Evolutionary conservation across 306 rosid genomes (phyloP), one percentile per base, ranked within the genome.

Genomic region (Malus orientalis): DNA sequence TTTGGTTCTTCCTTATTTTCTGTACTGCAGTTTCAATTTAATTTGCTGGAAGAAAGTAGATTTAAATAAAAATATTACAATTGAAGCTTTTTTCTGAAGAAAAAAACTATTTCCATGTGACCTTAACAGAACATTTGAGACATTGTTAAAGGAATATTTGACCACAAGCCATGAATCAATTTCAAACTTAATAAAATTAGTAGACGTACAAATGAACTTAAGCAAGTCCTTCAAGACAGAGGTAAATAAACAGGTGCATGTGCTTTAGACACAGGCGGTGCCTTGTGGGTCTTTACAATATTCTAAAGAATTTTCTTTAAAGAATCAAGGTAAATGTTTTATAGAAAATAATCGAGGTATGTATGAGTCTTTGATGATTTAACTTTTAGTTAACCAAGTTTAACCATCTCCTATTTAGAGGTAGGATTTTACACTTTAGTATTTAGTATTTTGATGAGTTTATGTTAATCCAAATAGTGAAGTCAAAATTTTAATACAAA

Each of bases 61-160:
- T 22, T 9, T 29, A 18, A 49, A 47, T 47, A 47, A 4, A 51
- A 8, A 76, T 67, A 67, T 63, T 54, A 57, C 63, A 19, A 70
- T 75, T 19, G 59, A 40, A 53, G 42, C 62, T 30, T 32, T 63
- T 63, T 12, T 65, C 11, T 6, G 53, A 47, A 47, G 54, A 49
- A 47, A 71, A 18, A 36, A 20, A 55, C 20, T 27, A 59, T 49
- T 73, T 16, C 58, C 84, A 79, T 79, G 84, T 76, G 83, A 79
- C 36, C 80, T 33, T 64, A 70, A 70, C 59, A 30, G 58, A 83
- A 70, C 20, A 64, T 64, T 69, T 74, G 78, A 75, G 59, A 64
- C 78, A 71, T 58, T 27, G 77, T 79, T 71, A 38, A 53, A 73
- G 30, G 81, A 79, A 79, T 79, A 83, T 76, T 79, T 83, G 76